Evolutionary conservation across 2,329 filamentous ascomycete genomes (phyloP), one percentile per base, ranked within the genome.

Genomic region (Epichloe festucae): DNA sequence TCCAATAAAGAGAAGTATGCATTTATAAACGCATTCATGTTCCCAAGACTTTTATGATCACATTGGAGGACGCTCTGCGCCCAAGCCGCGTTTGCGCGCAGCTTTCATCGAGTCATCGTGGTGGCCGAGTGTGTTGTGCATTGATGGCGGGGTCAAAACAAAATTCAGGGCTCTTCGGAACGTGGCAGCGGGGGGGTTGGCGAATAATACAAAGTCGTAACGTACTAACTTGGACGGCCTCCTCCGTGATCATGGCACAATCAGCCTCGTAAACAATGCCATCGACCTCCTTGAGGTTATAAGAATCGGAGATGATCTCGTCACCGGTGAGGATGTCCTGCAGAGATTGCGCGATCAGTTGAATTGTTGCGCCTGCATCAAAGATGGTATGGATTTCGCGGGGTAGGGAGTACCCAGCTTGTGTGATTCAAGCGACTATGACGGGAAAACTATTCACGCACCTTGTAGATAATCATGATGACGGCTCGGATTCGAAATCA

Each of bases 241-340:
- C 89, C 71, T 90, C 77, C 54, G 80, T 82, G 74, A 96, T 89
- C 82, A 91, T 95, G 68, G 78, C 76, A 74, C 90, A 95, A 75
- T 98, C 85, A 67, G 84, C 85, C 77, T 97, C 91, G 75, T 87
- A 97, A 63, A 86, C 82, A 61, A 87, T 76, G 60, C 81, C 82
- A 70, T 90, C 87, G 57, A 91, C 68, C 70, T 85, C 77, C 76
- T 87, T 89, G 67, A 94, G 71, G 62, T 89, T 77, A 76, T 85
- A 96, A 62, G 87, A 93, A 76, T 97, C 91, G 66, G 93, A 94
- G 82, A 97, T 84, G 71, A 98, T 80, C 85, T 98, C 93, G 75
- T 96, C 91, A 60, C 76, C 87, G 72, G 81, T 87, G 73, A 96
- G 70, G 63, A 93, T 74, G 70, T 98, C 93, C 93, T 98, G 64